Conservation (phyloP, 1,139 yeast genomes). For the Taphrina sp. region DNA sequence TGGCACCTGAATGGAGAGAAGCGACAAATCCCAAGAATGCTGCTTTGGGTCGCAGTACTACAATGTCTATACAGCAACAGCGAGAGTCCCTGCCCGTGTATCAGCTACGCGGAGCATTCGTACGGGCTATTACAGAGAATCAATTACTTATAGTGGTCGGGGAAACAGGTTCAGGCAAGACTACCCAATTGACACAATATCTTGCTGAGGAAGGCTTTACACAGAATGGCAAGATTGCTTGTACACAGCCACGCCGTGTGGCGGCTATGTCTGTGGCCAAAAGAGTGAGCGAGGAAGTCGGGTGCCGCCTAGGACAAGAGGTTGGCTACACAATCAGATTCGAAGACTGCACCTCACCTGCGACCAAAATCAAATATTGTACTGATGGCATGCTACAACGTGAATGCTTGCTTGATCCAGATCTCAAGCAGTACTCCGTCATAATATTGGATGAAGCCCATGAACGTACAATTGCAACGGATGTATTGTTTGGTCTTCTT, state of each 20-base stretch:
- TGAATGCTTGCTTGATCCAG: constrained; percentile 67
- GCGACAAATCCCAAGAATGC: constrained; percentile 47
- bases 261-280: constrained; percentile 95
- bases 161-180: constrained; percentile 97
- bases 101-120: constrained; percentile 59
- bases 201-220: constrained; percentile 75
- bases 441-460: constrained; percentile 97
- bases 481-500: constrained; percentile 75
- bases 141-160: constrained; percentile 68
- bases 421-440: constrained; percentile 70
- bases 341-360: constrained; percentile 65
- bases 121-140: constrained; percentile 63
- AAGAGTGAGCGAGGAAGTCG: constrained; percentile 83
- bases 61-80: constrained; percentile 56
- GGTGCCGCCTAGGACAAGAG: constrained; percentile 63
- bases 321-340: constrained; percentile 90
- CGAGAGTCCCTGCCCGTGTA: constrained; percentile 71
- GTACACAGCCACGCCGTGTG: constrained; percentile 94
- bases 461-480: constrained; percentile 85
- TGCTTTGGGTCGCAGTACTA: constrained; percentile 57
- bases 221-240: constrained; percentile 62
- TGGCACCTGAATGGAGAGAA: constrained; percentile 52
- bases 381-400: constrained; percentile 87
- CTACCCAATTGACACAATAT: constrained; percentile 88
- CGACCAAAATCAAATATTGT: constrained; percentile 66